Evolutionary conservation across 352 stramenopile species (phyloP).

Genomic region (Phytopythium cucurbitacearum): DNA sequence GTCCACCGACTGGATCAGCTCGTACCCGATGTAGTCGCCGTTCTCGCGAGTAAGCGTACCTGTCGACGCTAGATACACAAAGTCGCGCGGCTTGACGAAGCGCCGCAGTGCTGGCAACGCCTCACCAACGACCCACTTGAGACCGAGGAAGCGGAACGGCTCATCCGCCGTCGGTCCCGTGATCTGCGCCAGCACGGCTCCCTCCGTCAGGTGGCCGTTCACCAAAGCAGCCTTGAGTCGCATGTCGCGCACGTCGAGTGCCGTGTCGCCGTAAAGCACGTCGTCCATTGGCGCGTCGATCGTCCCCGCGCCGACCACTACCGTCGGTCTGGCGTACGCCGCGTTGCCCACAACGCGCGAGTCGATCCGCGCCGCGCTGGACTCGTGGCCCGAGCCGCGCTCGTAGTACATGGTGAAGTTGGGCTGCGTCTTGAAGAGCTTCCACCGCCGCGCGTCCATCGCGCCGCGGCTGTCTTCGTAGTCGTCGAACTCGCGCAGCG

Average conservation of each 20-base stretch:
- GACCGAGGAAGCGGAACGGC: conserved; percentile 36
- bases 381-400: neutral
- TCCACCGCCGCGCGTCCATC: conserved; percentile 29
- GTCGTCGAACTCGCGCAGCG: conserved; percentile 30
- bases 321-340: conserved; percentile 17
- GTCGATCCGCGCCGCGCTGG: neutral
- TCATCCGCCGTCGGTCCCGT: conserved; percentile 26
- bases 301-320: conserved; percentile 38
- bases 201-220: conserved; percentile 32
- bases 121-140: conserved; percentile 31
- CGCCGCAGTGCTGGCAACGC: conserved; percentile 19
- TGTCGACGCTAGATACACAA: conserved; percentile 36
- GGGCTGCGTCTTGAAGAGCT: conserved; percentile 21
- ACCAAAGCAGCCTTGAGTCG: conserved; percentile 22
- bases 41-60: conserved; percentile 25
- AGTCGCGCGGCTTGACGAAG: conserved; percentile 30
- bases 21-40: conserved; percentile 44
- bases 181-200: conserved; percentile 29
- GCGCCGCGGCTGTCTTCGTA: conserved; percentile 19
- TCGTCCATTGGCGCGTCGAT: conserved; percentile 40
- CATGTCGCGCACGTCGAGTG: conserved; percentile 21
- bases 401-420: conserved; percentile 26
- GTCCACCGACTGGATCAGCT: conserved; percentile 59
- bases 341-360: conserved; percentile 13
- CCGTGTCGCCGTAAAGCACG: conserved; percentile 36